Conservation (phyloP, 345 rosid genomes). For the Eucalyptus dawsonii region DNA sequence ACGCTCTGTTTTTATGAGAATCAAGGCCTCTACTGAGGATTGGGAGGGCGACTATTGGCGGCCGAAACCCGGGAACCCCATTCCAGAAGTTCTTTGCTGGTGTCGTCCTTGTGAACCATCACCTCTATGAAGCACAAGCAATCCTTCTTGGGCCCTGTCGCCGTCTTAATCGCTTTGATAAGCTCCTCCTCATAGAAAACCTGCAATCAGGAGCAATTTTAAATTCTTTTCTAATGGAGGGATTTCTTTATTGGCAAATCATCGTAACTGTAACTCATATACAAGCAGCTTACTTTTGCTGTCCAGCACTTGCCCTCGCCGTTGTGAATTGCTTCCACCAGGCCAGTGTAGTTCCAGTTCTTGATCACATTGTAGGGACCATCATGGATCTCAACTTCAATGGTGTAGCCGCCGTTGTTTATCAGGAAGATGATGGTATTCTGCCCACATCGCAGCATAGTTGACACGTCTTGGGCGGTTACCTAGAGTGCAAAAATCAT, state of each 20-base stretch:
- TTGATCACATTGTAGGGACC: conserved; percentile 82
- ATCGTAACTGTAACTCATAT: background rate
- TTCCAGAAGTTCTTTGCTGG: conserved; percentile 75
- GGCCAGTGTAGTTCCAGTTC: conserved; percentile 78
- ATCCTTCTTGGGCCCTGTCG: conserved; percentile 46
- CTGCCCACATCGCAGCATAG: conserved; percentile 61
- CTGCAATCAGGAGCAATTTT: conserved; percentile 2
- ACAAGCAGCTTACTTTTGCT: conserved; percentile 31
- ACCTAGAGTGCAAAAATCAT: conserved; percentile 17
- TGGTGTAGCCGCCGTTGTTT: conserved; percentile 79
- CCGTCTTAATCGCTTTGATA: conserved; percentile 37
- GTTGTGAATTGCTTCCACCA: conserved; percentile 63
- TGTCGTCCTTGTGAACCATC: conserved; percentile 68
- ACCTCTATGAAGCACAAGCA: conserved; percentile 72
- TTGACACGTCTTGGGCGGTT: conserved; percentile 66
- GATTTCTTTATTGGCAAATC: background rate
- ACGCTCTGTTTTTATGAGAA: background rate
- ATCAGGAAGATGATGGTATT: conserved; percentile 60
- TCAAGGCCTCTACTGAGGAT: conserved; percentile 29
- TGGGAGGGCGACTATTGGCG: conserved; percentile 75
- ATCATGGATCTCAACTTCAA: conserved; percentile 77
- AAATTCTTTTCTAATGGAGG: background rate
- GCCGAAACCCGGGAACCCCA: conserved; percentile 75
- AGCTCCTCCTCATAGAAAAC: conserved; percentile 58
- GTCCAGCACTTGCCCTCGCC: conserved; percentile 87